Percentiles rank a stretch among this genome's conserved stretches.
These are phyloP conservation scores for Suhomyces pyralidae DNA, from an alignment of 805 yeast species.

Conservation along the genomic window DNA sequence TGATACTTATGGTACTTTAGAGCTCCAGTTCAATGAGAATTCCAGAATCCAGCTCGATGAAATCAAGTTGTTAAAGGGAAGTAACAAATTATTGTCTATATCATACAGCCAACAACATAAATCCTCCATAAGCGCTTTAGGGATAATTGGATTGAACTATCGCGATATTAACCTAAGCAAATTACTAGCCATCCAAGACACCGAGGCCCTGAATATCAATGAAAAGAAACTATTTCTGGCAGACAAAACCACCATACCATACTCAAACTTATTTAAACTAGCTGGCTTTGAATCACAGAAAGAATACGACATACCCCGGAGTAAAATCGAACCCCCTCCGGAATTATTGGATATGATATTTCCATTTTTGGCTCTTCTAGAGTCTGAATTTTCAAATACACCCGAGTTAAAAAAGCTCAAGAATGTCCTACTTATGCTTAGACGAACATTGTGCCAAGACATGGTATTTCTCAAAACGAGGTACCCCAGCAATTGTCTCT, in stretches of 20 bases:
- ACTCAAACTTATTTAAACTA: conserved; percentile 11
- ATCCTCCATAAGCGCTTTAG: conserved; percentile 19
- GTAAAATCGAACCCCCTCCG: conserved; percentile 22
- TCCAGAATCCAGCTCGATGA: conserved; percentile 11
- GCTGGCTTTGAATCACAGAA: conserved; percentile 22
- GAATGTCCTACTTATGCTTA: conserved; percentile 15
- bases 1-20: conserved; percentile 22
- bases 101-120: conserved; percentile 28
- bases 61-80: conserved; percentile 23
- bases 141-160: conserved; percentile 16
- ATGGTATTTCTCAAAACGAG: conserved; percentile 22
- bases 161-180: conserved; percentile 18
- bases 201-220: neutral
- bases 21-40: conserved; percentile 9
- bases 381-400: conserved; percentile 6
- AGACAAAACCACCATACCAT: conserved; percentile 11
- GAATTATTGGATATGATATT: conserved; percentile 24
- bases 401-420: conserved; percentile 13
- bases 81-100: conserved; percentile 20
- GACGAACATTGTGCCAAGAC: conserved; percentile 27
- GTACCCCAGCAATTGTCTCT: conserved; percentile 23
- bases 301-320: conserved; percentile 18
- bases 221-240: conserved; percentile 11
- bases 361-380: conserved; percentile 22
- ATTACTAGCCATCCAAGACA: conserved; percentile 16